Evolutionary conservation across 176 grass and related monocot genomes (phyloP), one percentile per base, ranked within the genome.

Genomic region (Tuctoria greenei): DNA sequence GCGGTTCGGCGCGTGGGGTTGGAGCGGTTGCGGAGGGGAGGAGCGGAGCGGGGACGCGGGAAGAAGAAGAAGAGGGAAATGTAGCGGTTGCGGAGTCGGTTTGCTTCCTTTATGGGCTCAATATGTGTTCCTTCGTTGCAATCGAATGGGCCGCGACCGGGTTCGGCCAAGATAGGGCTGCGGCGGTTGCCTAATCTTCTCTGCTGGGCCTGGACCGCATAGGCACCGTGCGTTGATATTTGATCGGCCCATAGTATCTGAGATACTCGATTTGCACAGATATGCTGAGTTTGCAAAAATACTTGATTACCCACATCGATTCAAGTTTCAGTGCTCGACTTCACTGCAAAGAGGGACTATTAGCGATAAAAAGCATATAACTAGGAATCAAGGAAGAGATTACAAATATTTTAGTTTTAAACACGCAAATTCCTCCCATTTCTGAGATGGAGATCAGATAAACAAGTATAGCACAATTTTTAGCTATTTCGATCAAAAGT

Each of bases 11-110:
- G 46, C 5, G 42, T 10, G 71, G 42, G 60, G 14, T 24, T 36
- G 1, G 61, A 65, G 61, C 74, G 8, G 74, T 65, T 64, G 61
- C 17, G 0, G 54, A n/a, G 1, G 44, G 16, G 59, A 44, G 20
- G 20, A 50, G 74, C 18, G 40, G 28, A 54, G 59, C 6, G 25
- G 44, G 45, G 52, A 45, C 79, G 85, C 79, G 84, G 79, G 85
- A 87, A 87, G 79, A 51, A 73, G 60, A 42, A 37, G 60, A 51
- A 43, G 47, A 16, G 6, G n/a, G 35, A 42, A 39, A 40, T 28
- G 75, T 4, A 36, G 47, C 52, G 42, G 34, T 41, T 66, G 7
- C 23, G 55, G 55, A 58, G 44, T 66, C 20, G 10, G 61, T 73
- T 73, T 73, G 39, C 42, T 63, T 47, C 1, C 39, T 14, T 47